Evolutionary conservation across 257 asterid species (phyloP), one percentile per base, ranked within the genome.

Genomic region (Solanum ossicruentum): DNA sequence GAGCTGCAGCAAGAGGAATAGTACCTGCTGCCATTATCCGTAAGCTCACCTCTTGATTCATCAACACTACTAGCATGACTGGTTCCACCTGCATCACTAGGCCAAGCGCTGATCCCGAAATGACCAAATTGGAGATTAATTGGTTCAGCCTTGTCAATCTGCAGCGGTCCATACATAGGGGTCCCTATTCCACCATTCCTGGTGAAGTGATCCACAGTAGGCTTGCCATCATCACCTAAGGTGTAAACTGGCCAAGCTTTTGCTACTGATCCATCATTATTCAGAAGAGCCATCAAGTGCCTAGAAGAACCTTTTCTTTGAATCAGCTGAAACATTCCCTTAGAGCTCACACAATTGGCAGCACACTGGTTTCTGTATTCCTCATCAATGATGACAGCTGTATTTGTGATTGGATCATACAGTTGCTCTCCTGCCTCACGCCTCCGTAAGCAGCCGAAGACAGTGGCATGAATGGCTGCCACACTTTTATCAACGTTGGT

Each of bases 241-340:
- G 89, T 87, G 86, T 95, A 92, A 81, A 97, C 92, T 71, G 99
- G 99, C 99, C 99, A 97, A 15, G 99, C 99, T 92, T 92, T 97
- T 1, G 98, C 99, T 88, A 97, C 99, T 66, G 98, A 94, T 63
- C 99, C 99, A 87, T 97, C 99, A 70, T 90, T 84, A 82, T 95
- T 97, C 87, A 97, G 60, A 85, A 97, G 98, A 81, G 99, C 99
- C 99, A 97, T 97, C 93, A 97, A 63, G 86, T 93, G 98, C 91
- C 99, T 88, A 21, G 88, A 87, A 54, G 99, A 97, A 84, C 97
- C 99, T 88, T 95, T 92, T 89, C 99, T 90, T 88, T 97, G 98
- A 87, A 97, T 95, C 90, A 97, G 85, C 90, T 97, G 99, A 88
- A 97, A 92, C 99, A 97, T 95, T 83, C 99, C 99, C 87, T 97